Evolutionary conservation across 768 basidiomycete species (phyloP).

Genomic region (Rhizopogon vinicolor): DNA sequence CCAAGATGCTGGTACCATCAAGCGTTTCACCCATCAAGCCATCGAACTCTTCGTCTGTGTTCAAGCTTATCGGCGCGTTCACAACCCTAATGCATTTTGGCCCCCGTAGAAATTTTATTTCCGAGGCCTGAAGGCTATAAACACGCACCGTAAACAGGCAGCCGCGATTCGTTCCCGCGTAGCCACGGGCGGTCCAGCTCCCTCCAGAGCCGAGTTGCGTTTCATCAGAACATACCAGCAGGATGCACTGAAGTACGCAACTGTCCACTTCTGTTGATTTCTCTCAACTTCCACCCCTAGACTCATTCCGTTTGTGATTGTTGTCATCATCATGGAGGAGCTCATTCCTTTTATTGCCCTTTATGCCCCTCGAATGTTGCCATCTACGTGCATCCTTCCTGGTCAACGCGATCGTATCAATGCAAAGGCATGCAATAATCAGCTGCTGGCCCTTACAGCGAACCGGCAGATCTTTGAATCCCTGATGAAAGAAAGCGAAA

Average conservation of each 20-base stretch:
- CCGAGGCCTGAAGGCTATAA: constrained; percentile 69
- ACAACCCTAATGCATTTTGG: constrained; percentile 1
- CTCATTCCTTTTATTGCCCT: constrained; percentile 79
- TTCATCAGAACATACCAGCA: constrained; percentile 62
- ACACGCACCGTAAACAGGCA: constrained; percentile 53
- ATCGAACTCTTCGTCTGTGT: constrained; percentile 41
- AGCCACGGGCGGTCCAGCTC: constrained; percentile 51
- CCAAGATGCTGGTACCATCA: constrained; percentile 51
- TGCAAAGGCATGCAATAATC: constrained; percentile 42
- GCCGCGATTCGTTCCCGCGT: constrained; percentile 52
- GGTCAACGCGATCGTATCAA: constrained; percentile 69
- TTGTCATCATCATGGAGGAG: constrained; percentile 75
- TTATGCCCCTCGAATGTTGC: constrained; percentile 80
- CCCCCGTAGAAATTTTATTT: constrained; percentile 74
- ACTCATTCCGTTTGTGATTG: constrained; percentile 73
- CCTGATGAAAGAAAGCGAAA: constrained; percentile 27
- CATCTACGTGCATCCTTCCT: constrained; percentile 83
- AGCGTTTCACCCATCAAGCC: constrained; percentile 44
- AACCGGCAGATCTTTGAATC: constrained; percentile 34
- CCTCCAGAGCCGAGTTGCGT: constrained; percentile 65
- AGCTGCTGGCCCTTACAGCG: constrained; percentile 36
- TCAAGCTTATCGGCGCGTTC: background rate
- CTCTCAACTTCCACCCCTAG: constrained; percentile 22
- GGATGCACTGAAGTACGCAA: constrained; percentile 65
- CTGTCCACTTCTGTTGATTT: background rate